phyloP scores from a whole-genome alignment of 2,329 filamentous ascomycete species.

The Epichloe scottii region DNA sequence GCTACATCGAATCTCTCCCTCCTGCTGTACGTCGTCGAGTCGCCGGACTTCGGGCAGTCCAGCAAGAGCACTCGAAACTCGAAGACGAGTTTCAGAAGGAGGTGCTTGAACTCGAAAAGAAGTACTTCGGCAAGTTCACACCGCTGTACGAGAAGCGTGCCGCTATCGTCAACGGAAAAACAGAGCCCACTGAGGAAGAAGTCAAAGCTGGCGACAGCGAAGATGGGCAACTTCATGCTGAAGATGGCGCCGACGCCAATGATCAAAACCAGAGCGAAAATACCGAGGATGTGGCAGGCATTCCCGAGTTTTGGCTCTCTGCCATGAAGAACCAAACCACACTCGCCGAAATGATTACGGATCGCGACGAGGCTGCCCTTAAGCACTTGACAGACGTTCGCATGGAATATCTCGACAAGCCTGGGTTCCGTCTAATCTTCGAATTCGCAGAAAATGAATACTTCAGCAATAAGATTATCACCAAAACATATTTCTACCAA shows the following conservation, averaged over 20 bases:
- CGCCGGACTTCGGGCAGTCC: constrained; percentile 89
- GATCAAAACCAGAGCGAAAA: constrained; percentile 45
- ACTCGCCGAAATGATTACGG: constrained; percentile 96
- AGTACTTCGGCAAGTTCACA: constrained; percentile 98
- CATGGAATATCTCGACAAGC: constrained; percentile 98
- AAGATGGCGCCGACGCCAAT: constrained; percentile 42
- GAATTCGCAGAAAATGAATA: constrained; percentile 92
- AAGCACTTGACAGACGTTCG: constrained; percentile 85
- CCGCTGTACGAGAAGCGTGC: constrained; percentile 93
- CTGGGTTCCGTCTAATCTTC: constrained; percentile 96
- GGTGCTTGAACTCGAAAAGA: constrained; percentile 96
- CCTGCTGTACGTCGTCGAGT: constrained; percentile 83
- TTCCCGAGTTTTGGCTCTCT: constrained; percentile 98
- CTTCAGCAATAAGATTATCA: constrained; percentile 94
- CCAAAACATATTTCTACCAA: constrained; percentile 98
- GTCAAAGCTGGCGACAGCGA: constrained; percentile 75
- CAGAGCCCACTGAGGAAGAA: constrained; percentile 79
- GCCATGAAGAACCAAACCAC: constrained; percentile 99
- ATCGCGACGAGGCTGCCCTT: constrained; percentile 87
- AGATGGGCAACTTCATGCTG: constrained; percentile 59
- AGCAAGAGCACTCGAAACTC: constrained; percentile 97
- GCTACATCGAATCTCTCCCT: constrained; percentile 94
- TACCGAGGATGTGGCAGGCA: constrained; percentile 53
- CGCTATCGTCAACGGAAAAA: constrained; percentile 75
- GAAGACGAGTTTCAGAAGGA: constrained; percentile 98